Base-by-base conservation (phyloP, 495 filamentous ascomycete species). In the Annulohypoxylon bovei region DNA sequence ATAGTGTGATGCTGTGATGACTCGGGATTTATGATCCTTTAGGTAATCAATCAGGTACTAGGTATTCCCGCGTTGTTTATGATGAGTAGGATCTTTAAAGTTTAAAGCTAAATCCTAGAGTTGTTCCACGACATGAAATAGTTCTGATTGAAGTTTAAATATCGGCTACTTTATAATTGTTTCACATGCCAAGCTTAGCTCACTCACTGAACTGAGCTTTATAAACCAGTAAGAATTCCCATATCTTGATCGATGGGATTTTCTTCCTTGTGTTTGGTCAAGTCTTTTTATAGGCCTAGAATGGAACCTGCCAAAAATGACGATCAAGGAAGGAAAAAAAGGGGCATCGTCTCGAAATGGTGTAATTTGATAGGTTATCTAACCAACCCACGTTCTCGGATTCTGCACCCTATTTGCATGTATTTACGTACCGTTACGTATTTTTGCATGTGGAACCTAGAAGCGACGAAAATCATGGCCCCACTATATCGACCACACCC, bases 391-490 rank as follows among this genome's bases (percentile, higher is more conserved):
- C 65, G 54, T 72, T 67, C 54, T 59, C 39, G 53, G 64, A 64
- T 46, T 40, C 65, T 33, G 61, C 60, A 72, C 53, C 63, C 63
- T 63, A 56, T 71, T 71, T 71, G 60, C 67, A 46, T 46, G 22
- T 49, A 49, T 27, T 23, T 50, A 50, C 9, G 22, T 50, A 50
- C n/a, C n/a, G n/a, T n/a, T n/a, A n/a, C n/a, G n/a, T n/a, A n/a
- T n/a, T 50, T 50, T 47, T 47, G 12, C 46, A 70, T 71, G 57
- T 71, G 69, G 62, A 33, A 60, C 67, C 25, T 2, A 56, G 25
- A 27, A 28, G 11, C 59, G 32, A 70, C 59, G 33, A 70, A 60
- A 55, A 70, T 64, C 52, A 40, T 55, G 61, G 67, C 62, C 49
- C 62, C 62, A 62, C 62, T 57, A 56, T 57, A 56, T 40, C 37